Evolutionary conservation across 805 yeast species (phyloP), one percentile per base, ranked within the genome.

Genomic region (Cyberlindnera mrakii): DNA sequence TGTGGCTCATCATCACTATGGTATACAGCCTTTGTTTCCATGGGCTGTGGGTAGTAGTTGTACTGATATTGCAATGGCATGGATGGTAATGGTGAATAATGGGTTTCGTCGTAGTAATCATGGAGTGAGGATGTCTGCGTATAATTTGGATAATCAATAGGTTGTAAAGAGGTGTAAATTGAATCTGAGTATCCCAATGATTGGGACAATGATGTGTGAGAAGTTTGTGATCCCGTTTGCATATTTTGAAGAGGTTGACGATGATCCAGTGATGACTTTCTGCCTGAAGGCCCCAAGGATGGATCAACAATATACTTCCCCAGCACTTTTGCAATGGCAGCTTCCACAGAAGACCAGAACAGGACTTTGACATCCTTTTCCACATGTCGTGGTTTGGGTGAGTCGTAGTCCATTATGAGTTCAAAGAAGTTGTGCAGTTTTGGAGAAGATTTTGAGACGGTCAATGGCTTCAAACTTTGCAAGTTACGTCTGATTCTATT

Each of bases 311-410:
- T 54, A 31, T 82, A 82, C 59, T 82, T 82, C 30, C 78, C 65
- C 30, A 78, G 67, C 13, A 82, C 82, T 53, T 77, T 80, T 20
- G 63, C 59, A 40, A 81, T 54, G 0, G 87, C 87, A 27, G 62
- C 67, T 32, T 66, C 72, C 20, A 82, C 60, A 35, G 70, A 67
- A 17, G 57, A 53, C 88, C 88, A 82, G 20, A 67, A 65, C 52
- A 82, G 77, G 4, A 82, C 85, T 55, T 82, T 82, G 46, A 82
- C 73, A 55, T 80, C 85, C 57, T 82, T 82, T 52, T 79, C 87
- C 36, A 82, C 82, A 49, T 79, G 80, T 34, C 88, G 64, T 5
- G 88, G 88, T 49, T 77, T 68, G 2, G 88, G 88, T 43, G 69
- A 69, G 25, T 74, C 74, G 67, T 74, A 81, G 29, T 69, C 62